phyloP scores from a whole-genome alignment of 192 early-diverging fungal genomes.

The Gryganskiella cystojenkinii region DNA sequence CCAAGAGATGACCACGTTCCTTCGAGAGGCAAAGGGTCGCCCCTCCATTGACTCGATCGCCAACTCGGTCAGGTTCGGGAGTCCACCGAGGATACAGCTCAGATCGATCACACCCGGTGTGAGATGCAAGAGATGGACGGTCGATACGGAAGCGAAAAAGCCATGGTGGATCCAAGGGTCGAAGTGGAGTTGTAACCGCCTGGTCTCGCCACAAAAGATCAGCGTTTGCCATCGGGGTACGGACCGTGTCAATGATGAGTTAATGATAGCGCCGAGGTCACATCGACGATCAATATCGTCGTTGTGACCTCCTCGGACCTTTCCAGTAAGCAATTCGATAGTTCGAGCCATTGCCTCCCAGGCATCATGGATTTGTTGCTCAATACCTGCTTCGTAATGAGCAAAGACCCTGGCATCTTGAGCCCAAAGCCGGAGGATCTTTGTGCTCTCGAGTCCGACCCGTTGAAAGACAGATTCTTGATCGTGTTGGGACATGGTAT shows the following conservation, averaged over 20 bases:
- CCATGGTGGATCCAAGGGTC: neutral
- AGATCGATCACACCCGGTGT: constrained; percentile 9
- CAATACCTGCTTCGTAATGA: neutral
- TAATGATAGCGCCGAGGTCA: too few relatives aligned
- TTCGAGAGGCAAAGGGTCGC: neutral
- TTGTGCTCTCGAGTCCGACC: neutral
- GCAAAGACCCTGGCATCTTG: constrained; percentile 7
- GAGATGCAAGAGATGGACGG: constrained; percentile 9
- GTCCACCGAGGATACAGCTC: neutral
- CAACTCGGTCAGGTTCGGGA: constrained; percentile 3
- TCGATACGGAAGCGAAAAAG: neutral
- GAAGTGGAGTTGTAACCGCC: neutral
- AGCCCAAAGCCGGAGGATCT: neutral
- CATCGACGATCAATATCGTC: too few relatives aligned
- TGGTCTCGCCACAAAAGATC: constrained; percentile 2
- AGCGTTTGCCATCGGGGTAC: constrained; percentile 8
- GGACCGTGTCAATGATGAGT: too few relatives aligned
- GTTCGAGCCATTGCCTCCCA: neutral
- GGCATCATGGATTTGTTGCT: neutral
- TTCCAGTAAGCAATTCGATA: neutral
- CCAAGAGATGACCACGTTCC: constrained; percentile 13
- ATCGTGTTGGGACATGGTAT: constrained; percentile 5
- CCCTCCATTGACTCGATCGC: constrained; percentile 2
- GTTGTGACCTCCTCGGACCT: neutral
- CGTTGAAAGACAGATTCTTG: neutral